phyloP scores from a whole-genome alignment of 495 filamentous ascomycete genomes.

The Penicillium crystallinum region DNA sequence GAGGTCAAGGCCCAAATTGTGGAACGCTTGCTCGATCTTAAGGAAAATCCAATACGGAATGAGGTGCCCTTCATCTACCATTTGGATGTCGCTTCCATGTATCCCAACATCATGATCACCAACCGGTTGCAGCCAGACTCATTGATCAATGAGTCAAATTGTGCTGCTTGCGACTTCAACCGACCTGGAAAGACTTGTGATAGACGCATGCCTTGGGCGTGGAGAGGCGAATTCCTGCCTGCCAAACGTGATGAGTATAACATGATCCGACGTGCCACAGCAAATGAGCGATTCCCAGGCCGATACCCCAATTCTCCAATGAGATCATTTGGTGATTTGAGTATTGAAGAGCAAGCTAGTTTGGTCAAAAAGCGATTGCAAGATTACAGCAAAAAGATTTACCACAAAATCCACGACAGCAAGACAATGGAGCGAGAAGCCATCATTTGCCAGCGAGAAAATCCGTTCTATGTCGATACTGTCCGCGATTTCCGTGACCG shows the following conservation, averaged over 20 bases:
- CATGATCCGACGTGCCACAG: constrained; percentile 92
- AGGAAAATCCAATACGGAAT: constrained; percentile 69
- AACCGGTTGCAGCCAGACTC: constrained; percentile 97
- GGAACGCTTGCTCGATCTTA: constrained; percentile 65
- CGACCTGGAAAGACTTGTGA: constrained; percentile 96
- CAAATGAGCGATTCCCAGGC: constrained; percentile 86
- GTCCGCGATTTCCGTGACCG: constrained; percentile 93
- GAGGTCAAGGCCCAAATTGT: constrained; percentile 84
- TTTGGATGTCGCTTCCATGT: constrained; percentile 98
- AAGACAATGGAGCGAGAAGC: constrained; percentile 91
- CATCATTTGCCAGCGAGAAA: constrained; percentile 97
- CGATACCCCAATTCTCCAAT: constrained; percentile 61
- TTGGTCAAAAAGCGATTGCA: constrained; percentile 83
- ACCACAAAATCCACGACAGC: constrained; percentile 97
- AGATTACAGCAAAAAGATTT: constrained; percentile 96
- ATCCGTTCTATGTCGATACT: constrained; percentile 97
- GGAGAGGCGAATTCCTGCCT: constrained; percentile 96
- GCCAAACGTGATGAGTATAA: constrained; percentile 98
- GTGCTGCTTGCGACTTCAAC: constrained; percentile 98
- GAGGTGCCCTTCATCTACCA: constrained; percentile 95
- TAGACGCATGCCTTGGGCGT: constrained; percentile 90
- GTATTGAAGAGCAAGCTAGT: constrained; percentile 73
- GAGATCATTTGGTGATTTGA: constrained; percentile 75
- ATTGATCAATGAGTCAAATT: constrained; percentile 94
- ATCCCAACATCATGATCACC: constrained; percentile 99